Conservation (phyloP, 805 yeast genomes). For the Kregervanrija fluxuum region DNA sequence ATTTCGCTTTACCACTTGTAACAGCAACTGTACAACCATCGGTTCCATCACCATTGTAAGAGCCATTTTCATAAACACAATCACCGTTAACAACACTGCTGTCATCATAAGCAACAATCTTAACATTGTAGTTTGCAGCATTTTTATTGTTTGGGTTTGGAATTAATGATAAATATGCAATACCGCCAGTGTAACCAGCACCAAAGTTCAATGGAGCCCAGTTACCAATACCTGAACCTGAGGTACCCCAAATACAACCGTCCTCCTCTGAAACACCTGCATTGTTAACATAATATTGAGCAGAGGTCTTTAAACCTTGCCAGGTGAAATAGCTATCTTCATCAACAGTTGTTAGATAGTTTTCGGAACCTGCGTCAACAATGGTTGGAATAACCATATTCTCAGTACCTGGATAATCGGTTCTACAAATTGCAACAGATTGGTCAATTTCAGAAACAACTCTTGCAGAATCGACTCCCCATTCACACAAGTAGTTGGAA, state of each 20-base stretch:
- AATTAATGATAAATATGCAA: conserved; percentile 62
- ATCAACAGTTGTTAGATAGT: conserved; percentile 54
- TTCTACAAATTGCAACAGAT: conserved; percentile 62
- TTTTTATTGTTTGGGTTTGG: conserved; percentile 67
- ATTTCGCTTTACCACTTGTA: conserved; percentile 28
- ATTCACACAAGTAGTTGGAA: conserved; percentile 51
- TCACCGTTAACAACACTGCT: conserved; percentile 59
- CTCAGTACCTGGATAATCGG: conserved; percentile 80
- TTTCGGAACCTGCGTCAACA: conserved; percentile 44
- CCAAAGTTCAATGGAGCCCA: conserved; percentile 79
- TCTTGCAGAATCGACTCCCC: conserved; percentile 51
- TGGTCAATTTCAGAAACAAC: conserved; percentile 44
- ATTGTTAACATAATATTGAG: conserved; percentile 71
- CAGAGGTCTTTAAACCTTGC: conserved; percentile 57
- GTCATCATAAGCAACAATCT: conserved; percentile 67
- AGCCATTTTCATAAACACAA: conserved; percentile 77
- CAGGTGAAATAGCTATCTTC: conserved; percentile 52
- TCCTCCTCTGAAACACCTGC: conserved; percentile 65
- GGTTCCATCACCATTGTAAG: conserved; percentile 46
- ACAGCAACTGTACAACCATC: conserved; percentile 75
- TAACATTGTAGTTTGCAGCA: conserved; percentile 61
- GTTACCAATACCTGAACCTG: conserved; percentile 59
- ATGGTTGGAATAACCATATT: conserved; percentile 72
- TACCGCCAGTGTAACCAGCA: conserved; percentile 56
- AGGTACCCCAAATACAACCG: conserved; percentile 67